Base-by-base conservation (phyloP, 345 rosid species). In the Dipteronia dyeriana region DNA sequence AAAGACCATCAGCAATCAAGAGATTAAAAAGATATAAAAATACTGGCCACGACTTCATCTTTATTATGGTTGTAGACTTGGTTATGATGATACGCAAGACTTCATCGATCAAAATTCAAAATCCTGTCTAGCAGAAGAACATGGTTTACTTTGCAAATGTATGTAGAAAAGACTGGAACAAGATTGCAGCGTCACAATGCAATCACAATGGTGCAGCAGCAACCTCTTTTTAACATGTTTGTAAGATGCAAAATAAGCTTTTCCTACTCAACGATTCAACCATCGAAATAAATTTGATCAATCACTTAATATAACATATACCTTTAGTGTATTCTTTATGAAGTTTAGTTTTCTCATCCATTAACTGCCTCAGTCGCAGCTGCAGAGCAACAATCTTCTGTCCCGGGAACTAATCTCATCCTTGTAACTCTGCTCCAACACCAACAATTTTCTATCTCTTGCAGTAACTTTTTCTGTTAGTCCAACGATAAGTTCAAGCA, bases 281-380 rank as follows among this genome's bases (percentile, higher is more conserved):
- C 41, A 4, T 54, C 19, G 14, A 70, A 45, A 71, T 57, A 31
- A 16, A 73, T 56, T 31, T 7, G 56, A 60, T 13, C 68, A 2
- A 62, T 62, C 25, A 61, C 68, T 29, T 23, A 6, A 0, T 34
- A 25, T 23, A 23, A 45, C 17, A 34, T 34, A 71, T 77, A 77
- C 81, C 79, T 74, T 39, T 19, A 9, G 14, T 43, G 51, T 51
- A 72, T 39, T 22, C 12, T 67, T 65, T 60, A 20, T 22, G 43
- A 47, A 76, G 41, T 59, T 12, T 57, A 4, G 9, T 25, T 17
- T 61, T 72, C 71, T 79, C 75, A 14, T 65, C 73, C 76, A 14
- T 68, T 78, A 76, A 54, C 56, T 13, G 62, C 20, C 66, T 25
- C 51, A 68, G 38, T 34, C 6, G 38, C 53, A 9, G 63, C 49